A percentile compares a stretch with the other conserved stretches of the same genome.
Conservation (phyloP, 805 yeast species). For the Candida gorgasii region DNA sequence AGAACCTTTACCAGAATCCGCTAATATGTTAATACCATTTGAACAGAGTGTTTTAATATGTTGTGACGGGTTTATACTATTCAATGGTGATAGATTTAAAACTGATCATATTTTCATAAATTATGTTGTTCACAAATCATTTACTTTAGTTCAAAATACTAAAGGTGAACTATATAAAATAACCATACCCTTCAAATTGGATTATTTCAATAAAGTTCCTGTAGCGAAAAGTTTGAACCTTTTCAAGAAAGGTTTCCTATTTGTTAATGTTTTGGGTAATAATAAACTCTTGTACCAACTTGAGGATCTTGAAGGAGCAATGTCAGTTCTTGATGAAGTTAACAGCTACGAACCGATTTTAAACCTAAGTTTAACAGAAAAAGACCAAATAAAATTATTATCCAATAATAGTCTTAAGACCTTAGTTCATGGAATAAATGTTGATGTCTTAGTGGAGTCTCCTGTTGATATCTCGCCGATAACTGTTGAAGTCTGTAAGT, state of each 20-base stretch:
- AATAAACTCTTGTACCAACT: constrained; percentile 77
- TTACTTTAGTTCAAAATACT: constrained; percentile 67
- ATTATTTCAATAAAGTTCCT: constrained; percentile 79
- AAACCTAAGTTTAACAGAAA: constrained; percentile 19
- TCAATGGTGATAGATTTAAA: constrained; percentile 34
- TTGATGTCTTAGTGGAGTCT: constrained; percentile 66
- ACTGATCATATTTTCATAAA: constrained; percentile 35
- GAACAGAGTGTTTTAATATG: constrained; percentile 71
- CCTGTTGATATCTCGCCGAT: constrained; percentile 68
- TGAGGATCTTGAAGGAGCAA: constrained; percentile 62
- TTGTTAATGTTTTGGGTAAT: constrained; percentile 61
- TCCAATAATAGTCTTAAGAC: constrained; percentile 36
- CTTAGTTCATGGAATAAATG: constrained; percentile 58
- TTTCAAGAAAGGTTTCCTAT: constrained; percentile 74
- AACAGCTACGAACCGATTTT: constrained; percentile 18
- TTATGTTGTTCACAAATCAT: constrained; percentile 68
- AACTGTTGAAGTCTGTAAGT: constrained; percentile 63
- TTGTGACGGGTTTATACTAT: constrained; percentile 53
- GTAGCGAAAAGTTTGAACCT: constrained; percentile 55
- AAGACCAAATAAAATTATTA: constrained; percentile 15
- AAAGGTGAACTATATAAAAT: constrained; percentile 74
- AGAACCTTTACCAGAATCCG: constrained; percentile 23
- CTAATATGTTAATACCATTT: constrained; percentile 60
- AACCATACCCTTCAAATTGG: constrained; percentile 51
- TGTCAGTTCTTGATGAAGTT: constrained; percentile 8